phyloP scores from a whole-genome alignment of 805 yeast species.

The Suhomyces sp. region DNA sequence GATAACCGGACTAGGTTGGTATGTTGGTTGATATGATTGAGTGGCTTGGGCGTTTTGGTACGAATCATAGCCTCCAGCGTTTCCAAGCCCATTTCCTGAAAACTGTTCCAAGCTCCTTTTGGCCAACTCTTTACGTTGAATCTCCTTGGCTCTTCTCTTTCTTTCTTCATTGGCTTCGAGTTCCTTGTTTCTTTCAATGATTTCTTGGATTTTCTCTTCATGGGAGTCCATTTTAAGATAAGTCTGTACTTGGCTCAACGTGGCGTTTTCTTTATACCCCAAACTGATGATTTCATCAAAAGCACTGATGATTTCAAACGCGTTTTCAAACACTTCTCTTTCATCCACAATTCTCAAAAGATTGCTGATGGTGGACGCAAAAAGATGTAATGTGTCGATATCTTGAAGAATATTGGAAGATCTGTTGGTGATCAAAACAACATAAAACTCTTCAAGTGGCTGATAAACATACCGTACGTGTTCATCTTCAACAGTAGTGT shows the following conservation, averaged over 20 bases:
- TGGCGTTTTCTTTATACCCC: conserved; percentile 87
- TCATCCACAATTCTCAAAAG: conserved; percentile 73
- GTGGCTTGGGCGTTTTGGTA: conserved; percentile 11
- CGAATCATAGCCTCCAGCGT: conserved; percentile 19
- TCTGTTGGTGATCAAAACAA: conserved; percentile 86
- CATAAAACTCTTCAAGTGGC: conserved; percentile 90
- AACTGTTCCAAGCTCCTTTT: conserved; percentile 55
- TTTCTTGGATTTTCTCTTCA: conserved; percentile 97
- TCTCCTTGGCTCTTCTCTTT: conserved; percentile 89
- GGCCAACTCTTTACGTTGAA: conserved; percentile 74
- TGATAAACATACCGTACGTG: conserved; percentile 91
- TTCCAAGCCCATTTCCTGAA: conserved; percentile 14
- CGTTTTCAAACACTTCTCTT: conserved; percentile 73
- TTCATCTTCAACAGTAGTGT: conserved; percentile 91
- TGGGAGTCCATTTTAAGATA: conserved; percentile 97
- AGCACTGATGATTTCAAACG: conserved; percentile 86
- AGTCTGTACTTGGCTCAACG: conserved; percentile 77
- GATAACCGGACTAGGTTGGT: conserved; percentile 26
- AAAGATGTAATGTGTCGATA: conserved; percentile 83
- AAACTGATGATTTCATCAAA: conserved; percentile 89
- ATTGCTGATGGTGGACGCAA: conserved; percentile 77
- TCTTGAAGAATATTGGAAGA: conserved; percentile 92
- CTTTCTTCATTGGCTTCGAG: conserved; percentile 96
- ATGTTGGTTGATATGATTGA: conserved; percentile 28
- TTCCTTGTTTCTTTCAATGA: conserved; percentile 95